Conservation (phyloP, 1,139 yeast genomes). For the Suhomyces bribrorum region DNA sequence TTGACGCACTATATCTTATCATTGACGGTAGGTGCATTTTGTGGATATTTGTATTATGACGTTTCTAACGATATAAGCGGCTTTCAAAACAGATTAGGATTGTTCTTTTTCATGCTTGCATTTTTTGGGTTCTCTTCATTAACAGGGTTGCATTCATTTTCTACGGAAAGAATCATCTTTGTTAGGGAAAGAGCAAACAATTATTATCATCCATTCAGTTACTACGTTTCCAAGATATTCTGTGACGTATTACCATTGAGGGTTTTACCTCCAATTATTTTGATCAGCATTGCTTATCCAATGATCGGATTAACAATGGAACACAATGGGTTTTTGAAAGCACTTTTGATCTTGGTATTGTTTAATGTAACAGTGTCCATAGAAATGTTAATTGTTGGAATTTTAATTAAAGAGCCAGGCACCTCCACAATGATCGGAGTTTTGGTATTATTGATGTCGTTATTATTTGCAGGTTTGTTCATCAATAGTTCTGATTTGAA, state of each 20-base stretch:
- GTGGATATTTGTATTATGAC: conserved; percentile 83
- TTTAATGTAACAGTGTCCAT: conserved; percentile 87
- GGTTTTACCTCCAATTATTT: conserved; percentile 82
- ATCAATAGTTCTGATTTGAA: conserved; percentile 80
- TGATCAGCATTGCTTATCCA: conserved; percentile 88
- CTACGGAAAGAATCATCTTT: conserved; percentile 84
- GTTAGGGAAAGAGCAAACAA: conserved; percentile 92
- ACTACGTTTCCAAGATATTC: conserved; percentile 78
- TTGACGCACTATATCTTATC: conserved; percentile 82
- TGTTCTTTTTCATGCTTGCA: conserved; percentile 86
- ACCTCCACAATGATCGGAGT: conserved; percentile 91
- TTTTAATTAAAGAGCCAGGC: conserved; percentile 84
- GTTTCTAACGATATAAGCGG: conserved; percentile 90
- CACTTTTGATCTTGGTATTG: conserved; percentile 66
- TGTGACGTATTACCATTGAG: conserved; percentile 91
- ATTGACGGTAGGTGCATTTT: conserved; percentile 71
- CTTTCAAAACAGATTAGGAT: conserved; percentile 90
- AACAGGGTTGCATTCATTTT: conserved; percentile 87
- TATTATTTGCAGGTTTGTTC: conserved; percentile 90
- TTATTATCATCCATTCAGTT: conserved; percentile 84
- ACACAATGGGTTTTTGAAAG: conserved; percentile 72
- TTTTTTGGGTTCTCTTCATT: conserved; percentile 91
- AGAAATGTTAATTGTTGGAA: conserved; percentile 84
- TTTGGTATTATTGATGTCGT: conserved; percentile 74
- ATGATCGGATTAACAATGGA: conserved; percentile 83